Conservation (phyloP, 2,329 filamentous ascomycete species). For the Septoria linicola region DNA sequence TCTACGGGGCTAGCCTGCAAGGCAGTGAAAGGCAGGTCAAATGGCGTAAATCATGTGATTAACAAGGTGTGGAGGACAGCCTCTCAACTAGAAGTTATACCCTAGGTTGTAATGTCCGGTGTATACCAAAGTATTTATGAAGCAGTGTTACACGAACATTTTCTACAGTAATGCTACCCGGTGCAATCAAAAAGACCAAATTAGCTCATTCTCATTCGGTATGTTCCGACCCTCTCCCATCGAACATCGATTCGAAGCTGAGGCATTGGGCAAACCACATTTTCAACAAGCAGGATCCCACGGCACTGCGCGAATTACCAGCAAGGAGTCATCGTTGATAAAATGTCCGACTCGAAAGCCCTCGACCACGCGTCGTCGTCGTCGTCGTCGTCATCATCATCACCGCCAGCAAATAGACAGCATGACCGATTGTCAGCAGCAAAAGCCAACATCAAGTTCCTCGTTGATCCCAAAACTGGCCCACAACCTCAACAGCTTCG, state of each 20-base stretch:
- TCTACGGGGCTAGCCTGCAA: constrained; percentile 10
- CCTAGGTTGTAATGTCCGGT: too few species aligned
- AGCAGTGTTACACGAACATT: too few species aligned
- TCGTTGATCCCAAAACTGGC: constrained; percentile 14
- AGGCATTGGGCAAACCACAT: too few species aligned
- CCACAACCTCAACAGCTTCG: constrained; percentile 37
- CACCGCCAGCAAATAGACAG: not conserved
- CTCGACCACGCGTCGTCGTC: not conserved
- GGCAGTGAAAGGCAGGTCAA: not conserved
- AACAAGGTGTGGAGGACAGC: too few species aligned
- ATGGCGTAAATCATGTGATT: not conserved
- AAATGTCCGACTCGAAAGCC: not conserved
- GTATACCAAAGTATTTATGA: too few species aligned
- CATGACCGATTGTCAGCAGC: not conserved
- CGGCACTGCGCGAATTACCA: too few species aligned
- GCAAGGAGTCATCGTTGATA: too few species aligned
- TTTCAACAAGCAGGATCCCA: too few species aligned
- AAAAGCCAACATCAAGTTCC: constrained; percentile 17
- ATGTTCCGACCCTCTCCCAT: not conserved
- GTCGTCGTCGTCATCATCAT: too few species aligned
- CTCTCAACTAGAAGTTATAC: too few species aligned
- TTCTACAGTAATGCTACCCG: too few species aligned
- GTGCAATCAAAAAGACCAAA: too few species aligned
- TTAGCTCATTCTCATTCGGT: not conserved
- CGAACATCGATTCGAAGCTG: not conserved